Base-by-base conservation (phyloP, 2,329 filamentous ascomycete genomes). In the Magnaporthales sp. region DNA sequence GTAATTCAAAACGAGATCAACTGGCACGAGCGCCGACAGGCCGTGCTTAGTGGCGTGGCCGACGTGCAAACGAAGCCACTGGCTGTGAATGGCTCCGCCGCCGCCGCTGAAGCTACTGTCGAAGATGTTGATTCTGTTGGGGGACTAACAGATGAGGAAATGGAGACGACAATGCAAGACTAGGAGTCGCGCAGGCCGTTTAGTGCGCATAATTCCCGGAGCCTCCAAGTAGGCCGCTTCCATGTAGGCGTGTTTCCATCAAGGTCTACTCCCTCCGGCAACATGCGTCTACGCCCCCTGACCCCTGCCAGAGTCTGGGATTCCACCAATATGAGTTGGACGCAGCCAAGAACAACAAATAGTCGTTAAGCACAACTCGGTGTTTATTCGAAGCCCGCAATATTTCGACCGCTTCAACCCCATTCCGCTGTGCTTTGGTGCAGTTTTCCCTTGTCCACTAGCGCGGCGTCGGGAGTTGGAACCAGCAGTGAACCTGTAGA, bases 1-100 rank as follows among this genome's bases (percentile, higher is more conserved):
- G 83, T 90, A 32, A 83, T 92, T 71, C 77, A 83, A 72, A 83
- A 80, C 72, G 91, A 94, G 75, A 81, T 86, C 38, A 86, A 89
- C 74, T 88, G 89, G 79, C 85, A 88, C 71, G 80, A 83, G 67
- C 80, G 86, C 65, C 82, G 86, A 56, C 78, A 83, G 71, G 81
- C 81, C 4, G 84, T 89, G 5, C 77, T 88, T 26, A 79, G 78
- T 3, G 80, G 78, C 1, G 80, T 83, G 24, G 79, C 83, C 10
- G 75, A 81, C 22, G 75, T 84, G 10, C 62, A 66, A 62, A 62
- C 68, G 66, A 65, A 56, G 15, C 62, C 67, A 8, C 62, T 46
- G 24, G 66, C 61, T 26, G 51, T 51, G 32, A 62, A 66, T 27
- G 65, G 60, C n/a, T n/a, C 51, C 10, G 19, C 27, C 11, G 46